Evolutionary conservation across 1,139 yeast species (phyloP).

Genomic region (Protomyces gravidus): DNA sequence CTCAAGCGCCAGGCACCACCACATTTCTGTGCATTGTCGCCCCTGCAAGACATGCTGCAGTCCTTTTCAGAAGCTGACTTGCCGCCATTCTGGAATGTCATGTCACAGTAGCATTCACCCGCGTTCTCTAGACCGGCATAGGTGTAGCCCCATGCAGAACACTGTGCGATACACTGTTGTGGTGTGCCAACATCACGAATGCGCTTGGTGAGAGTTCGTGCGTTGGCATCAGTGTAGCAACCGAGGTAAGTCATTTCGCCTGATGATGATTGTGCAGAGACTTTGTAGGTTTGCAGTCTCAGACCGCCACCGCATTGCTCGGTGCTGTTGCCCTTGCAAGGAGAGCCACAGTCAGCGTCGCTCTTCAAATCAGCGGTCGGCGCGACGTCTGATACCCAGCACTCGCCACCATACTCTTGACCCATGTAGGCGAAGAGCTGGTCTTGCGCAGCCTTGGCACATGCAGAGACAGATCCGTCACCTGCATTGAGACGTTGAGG

Average conservation of each 20-base stretch:
- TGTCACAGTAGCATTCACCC: constrained; percentile 13
- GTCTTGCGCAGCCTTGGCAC: constrained; percentile 3
- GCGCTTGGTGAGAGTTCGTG: constrained; percentile 4
- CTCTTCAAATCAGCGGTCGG: not conserved
- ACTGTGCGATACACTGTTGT: constrained; percentile 10
- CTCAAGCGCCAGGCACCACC: constrained; percentile 21
- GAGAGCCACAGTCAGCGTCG: constrained; percentile 1
- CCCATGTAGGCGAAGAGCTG: constrained; percentile 16
- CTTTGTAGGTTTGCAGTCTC: not conserved
- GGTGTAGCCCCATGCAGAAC: constrained; percentile 5
- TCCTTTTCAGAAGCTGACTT: constrained; percentile 9
- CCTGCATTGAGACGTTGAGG: not conserved
- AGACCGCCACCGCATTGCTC: constrained; percentile 17
- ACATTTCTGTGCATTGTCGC: not conserved
- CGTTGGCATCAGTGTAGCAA: constrained; percentile 15
- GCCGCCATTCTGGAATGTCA: constrained; percentile 4
- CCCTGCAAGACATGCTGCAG: constrained; percentile 7
- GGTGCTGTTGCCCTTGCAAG: constrained; percentile 22
- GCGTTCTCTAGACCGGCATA: constrained; percentile 17
- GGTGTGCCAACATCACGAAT: constrained; percentile 4
- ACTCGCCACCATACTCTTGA: constrained; percentile 22
- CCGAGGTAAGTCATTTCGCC: constrained; percentile 13
- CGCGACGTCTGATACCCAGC: constrained; percentile 19
- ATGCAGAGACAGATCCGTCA: not conserved
- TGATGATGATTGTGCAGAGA: not conserved